Evolutionary conservation across 2,329 filamentous ascomycete genomes (phyloP).

Genomic region (Neonectria sp.): DNA sequence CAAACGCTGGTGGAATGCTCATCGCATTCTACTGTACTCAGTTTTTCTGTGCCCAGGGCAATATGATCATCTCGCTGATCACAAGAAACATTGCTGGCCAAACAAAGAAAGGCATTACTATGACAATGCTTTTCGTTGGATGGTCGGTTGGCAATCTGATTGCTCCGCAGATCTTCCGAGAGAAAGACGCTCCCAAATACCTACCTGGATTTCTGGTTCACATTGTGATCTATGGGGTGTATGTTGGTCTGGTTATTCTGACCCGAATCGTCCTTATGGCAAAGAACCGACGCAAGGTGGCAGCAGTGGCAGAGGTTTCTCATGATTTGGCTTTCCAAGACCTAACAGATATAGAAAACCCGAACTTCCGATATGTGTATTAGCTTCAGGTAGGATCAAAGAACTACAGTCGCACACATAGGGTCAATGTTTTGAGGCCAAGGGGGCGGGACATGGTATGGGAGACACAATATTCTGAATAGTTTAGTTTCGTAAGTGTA

Average conservation of each 20-base stretch:
- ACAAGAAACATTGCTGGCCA: conserved; percentile 59
- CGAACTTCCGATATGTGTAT: conserved; percentile 32
- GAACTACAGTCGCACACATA: too few species aligned
- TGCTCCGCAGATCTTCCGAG: conserved; percentile 55
- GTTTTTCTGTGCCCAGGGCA: conserved; percentile 58
- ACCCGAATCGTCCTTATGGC: conserved; percentile 19
- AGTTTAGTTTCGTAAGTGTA: too few species aligned
- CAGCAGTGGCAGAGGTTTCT: conserved; percentile 6
- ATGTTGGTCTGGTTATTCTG: conserved; percentile 18
- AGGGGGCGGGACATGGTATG: background rate
- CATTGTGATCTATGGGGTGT: conserved; percentile 21
- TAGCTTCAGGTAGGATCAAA: background rate
- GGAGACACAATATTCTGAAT: background rate
- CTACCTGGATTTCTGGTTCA: conserved; percentile 24
- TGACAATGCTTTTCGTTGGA: conserved; percentile 57
- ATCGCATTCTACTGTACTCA: conserved; percentile 62
- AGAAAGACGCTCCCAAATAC: conserved; percentile 25
- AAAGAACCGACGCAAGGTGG: conserved; percentile 20
- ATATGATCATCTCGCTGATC: conserved; percentile 59
- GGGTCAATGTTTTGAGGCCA: background rate
- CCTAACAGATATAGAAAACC: conserved; percentile 28
- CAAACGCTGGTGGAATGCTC: conserved; percentile 55
- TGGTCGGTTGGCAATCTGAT: conserved; percentile 61
- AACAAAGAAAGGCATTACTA: conserved; percentile 61
- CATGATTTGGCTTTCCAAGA: conserved; percentile 28